These are phyloP conservation scores for Pseudocercospora eumusae DNA, from an alignment of 2,329 filamentous ascomycete genomes.

Conservation along the genomic window DNA sequence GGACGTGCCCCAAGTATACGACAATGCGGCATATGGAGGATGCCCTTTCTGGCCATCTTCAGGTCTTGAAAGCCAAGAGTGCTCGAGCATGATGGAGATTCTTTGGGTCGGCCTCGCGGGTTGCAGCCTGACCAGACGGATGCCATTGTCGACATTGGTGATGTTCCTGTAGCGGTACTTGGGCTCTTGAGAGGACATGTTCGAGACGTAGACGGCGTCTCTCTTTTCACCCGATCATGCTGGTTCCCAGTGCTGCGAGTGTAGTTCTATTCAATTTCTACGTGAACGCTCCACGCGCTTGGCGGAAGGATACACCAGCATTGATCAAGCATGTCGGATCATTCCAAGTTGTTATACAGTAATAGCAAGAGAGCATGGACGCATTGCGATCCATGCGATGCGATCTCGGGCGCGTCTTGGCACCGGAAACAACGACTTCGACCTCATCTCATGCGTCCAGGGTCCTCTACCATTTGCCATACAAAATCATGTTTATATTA, in stretches of 20 bases:
- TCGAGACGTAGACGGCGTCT: not conserved
- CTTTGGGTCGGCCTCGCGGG: conserved; percentile 32
- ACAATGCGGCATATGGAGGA: conserved; percentile 35
- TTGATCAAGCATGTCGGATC: not conserved
- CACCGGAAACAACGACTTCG: not conserved
- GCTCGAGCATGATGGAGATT: conserved; percentile 33
- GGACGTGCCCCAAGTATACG: conserved; percentile 36
- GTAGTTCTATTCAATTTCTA: too few species aligned
- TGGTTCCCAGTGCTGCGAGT: not conserved
- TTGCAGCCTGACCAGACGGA: conserved; percentile 34
- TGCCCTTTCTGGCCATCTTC: conserved; percentile 16
- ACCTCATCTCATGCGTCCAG: too few species aligned
- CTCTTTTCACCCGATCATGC: not conserved
- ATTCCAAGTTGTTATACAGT: too few species aligned
- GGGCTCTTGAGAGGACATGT: not conserved
- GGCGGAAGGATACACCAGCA: not conserved
- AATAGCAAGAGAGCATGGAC: not conserved
- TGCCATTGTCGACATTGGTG: conserved; percentile 23
- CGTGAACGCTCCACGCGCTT: not conserved
- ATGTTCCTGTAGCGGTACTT: conserved; percentile 3
- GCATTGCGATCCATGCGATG: not conserved
- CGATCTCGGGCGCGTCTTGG: not conserved
- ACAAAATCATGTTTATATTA: too few species aligned
- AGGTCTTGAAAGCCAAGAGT: conserved; percentile 31
- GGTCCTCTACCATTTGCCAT: too few species aligned